These are phyloP conservation scores for Hygrocybe coccinea DNA, from an alignment of 768 basidiomycete species.

Conservation along the genomic window DNA sequence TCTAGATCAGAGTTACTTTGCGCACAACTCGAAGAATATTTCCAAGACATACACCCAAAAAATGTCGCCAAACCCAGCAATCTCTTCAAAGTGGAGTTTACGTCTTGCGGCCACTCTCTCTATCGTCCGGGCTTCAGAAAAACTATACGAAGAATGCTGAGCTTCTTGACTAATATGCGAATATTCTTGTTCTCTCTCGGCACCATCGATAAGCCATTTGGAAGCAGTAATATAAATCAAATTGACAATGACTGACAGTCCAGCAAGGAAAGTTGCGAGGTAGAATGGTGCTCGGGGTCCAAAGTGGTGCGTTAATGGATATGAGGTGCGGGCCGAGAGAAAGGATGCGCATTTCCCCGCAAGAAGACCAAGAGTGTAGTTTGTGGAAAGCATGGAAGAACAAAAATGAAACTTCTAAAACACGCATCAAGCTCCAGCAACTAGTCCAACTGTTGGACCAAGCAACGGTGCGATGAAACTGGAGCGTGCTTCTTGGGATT, in stretches of 20 bases:
- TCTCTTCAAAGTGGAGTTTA: slow-evolving; percentile 54
- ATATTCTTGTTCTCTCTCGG: slow-evolving; percentile 63
- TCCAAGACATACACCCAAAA: slow-evolving; percentile 62
- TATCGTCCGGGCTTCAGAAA: slow-evolving; percentile 59
- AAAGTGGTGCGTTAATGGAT: slow-evolving; percentile 62
- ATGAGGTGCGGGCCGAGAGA: slow-evolving; percentile 67
- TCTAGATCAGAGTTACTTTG: background rate
- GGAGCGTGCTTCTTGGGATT: slow-evolving; percentile 63
- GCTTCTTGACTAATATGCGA: slow-evolving; percentile 56
- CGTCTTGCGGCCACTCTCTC: slow-evolving; percentile 62
- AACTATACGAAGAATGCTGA: slow-evolving; percentile 37
- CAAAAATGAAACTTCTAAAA: too few species aligned
- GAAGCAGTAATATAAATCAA: slow-evolving; percentile 61
- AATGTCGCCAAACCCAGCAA: slow-evolving; percentile 65
- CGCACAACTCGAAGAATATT: background rate
- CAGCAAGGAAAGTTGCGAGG: slow-evolving; percentile 58
- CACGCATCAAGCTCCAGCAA: too few species aligned
- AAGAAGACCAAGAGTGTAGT: slow-evolving; percentile 78
- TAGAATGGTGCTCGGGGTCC: slow-evolving; percentile 74
- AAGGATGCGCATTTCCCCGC: slow-evolving; percentile 78
- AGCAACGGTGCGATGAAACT: background rate
- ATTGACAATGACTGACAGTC: slow-evolving; percentile 63
- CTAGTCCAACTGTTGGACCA: slow-evolving; percentile 46
- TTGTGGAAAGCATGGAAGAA: too few species aligned
- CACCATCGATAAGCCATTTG: slow-evolving; percentile 56